A percentile compares a stretch with the other conserved stretches of the same genome.
phyloP scores from a whole-genome alignment of 2,329 filamentous ascomycete genomes.

The Cladosporium sp. region DNA sequence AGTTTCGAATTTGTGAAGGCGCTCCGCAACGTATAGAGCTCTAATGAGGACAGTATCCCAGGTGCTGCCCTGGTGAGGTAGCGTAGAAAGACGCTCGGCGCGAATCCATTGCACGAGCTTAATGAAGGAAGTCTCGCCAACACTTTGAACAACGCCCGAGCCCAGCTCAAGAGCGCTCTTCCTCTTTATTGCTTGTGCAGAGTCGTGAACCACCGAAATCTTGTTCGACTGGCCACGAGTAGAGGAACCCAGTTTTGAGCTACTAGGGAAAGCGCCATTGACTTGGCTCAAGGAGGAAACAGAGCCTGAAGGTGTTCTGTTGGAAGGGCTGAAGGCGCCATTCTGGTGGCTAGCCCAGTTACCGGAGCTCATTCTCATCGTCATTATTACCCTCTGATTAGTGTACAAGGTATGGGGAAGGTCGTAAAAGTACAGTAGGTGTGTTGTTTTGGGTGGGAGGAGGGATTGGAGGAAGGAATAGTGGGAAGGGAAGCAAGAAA shows the following conservation, averaged over 20 bases:
- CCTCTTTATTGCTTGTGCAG: conserved; percentile 31
- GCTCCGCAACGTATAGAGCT: conserved; percentile 45
- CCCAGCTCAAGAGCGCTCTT: conserved; percentile 35
- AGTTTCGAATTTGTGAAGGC: conserved; percentile 40
- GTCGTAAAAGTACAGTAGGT: conserved; percentile 9
- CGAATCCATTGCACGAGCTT: conserved; percentile 44
- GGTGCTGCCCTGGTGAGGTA: conserved; percentile 43
- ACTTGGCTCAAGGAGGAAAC: conserved; percentile 7
- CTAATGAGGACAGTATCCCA: conserved; percentile 48
- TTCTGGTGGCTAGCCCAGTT: conserved; percentile 11
- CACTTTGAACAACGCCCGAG: conserved; percentile 31
- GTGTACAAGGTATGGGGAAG: not conserved
- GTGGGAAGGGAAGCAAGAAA: not conserved
- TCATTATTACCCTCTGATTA: not conserved
- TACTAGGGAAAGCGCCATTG: conserved; percentile 2
- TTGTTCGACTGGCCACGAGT: conserved; percentile 22
- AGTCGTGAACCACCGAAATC: conserved; percentile 33
- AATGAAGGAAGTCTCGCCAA: conserved; percentile 34
- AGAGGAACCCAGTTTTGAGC: not conserved
- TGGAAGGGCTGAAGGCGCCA: conserved; percentile 2
- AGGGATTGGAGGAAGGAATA: not conserved
- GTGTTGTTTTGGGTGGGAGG: not conserved
- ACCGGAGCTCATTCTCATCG: conserved; percentile 3
- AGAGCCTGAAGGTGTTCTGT: conserved; percentile 6
- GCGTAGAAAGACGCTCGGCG: conserved; percentile 40